Percentiles rank a stretch among this genome's conserved stretches.
These are phyloP conservation scores for Ceratopteris richardii DNA, from an alignment of 75 land plant species.

Conservation along the genomic window DNA sequence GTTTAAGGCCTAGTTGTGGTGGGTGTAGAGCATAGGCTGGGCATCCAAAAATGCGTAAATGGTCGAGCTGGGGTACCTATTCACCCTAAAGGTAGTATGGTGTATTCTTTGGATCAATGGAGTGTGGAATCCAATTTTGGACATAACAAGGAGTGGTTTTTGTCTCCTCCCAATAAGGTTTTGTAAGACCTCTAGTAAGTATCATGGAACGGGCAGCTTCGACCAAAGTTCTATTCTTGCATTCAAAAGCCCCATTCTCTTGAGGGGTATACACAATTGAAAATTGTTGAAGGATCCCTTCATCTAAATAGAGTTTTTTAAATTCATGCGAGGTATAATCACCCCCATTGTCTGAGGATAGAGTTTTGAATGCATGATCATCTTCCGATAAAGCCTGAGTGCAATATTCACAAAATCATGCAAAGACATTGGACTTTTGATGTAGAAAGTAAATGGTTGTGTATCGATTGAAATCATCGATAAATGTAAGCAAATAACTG, in stretches of 20 bases:
- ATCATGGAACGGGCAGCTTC: neutral
- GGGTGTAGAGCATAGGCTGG: neutral
- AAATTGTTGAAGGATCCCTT: constrained; percentile 4
- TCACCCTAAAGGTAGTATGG: neutral
- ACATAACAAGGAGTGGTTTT: neutral
- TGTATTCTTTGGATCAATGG: neutral
- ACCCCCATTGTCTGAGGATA: constrained; percentile 3
- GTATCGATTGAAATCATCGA: constrained; percentile 16
- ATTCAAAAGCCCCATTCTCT: neutral
- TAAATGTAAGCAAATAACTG: constrained; percentile 9
- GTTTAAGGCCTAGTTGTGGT: neutral
- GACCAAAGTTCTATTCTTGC: constrained; percentile 5
- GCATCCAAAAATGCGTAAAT: neutral
- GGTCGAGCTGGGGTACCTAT: neutral
- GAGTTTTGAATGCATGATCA: neutral
- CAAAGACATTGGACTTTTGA: constrained; percentile 11
- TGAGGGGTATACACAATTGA: neutral
- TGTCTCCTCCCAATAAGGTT: constrained; percentile 9
- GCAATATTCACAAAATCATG: constrained; percentile 8
- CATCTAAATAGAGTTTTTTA: neutral
- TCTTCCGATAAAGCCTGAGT: constrained; percentile 1
- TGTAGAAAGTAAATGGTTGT: constrained; percentile 16
- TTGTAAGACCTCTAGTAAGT: neutral
- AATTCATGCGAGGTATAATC: no score
- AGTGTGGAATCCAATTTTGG: constrained; percentile 4